These are phyloP conservation scores for Solanum gandarillasii DNA, from an alignment of 257 asterid genomes.

Conservation along the genomic window DNA sequence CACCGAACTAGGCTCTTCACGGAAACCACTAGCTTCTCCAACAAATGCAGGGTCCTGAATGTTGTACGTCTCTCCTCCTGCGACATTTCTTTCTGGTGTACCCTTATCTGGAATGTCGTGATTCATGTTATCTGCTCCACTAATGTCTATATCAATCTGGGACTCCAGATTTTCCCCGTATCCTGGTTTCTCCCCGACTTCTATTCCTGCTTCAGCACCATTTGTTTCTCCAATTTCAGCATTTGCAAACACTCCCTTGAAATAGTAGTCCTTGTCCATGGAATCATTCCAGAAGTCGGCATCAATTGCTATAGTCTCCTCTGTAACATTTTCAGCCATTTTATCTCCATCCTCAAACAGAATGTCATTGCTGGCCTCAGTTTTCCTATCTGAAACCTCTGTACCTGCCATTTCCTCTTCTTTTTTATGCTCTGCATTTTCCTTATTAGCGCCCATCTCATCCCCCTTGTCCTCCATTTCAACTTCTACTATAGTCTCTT, in stretches of 20 bases:
- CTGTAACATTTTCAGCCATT: not conserved
- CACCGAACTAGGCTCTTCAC: not conserved
- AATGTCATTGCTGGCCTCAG: slow-evolving; percentile 12
- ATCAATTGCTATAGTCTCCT: not conserved
- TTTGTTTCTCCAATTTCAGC: not conserved
- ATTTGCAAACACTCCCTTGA: not conserved
- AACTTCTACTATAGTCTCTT: not conserved
- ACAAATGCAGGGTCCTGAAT: not conserved
- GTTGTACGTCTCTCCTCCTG: not conserved
- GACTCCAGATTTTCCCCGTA: not conserved
- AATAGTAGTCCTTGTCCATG: not conserved
- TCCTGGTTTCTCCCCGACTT: not conserved
- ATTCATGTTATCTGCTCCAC: not conserved
- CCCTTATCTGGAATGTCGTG: not conserved
- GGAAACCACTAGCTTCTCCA: slow-evolving; percentile 2
- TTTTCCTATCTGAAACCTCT: slow-evolving; percentile 24
- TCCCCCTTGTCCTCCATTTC: slow-evolving; percentile 16
- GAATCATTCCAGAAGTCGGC: not conserved
- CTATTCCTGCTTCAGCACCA: not conserved
- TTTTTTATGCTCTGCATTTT: slow-evolving; percentile 15
- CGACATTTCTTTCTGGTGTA: not conserved
- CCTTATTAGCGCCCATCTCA: slow-evolving; percentile 20
- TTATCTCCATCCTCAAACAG: slow-evolving; percentile 3
- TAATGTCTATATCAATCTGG: not conserved
- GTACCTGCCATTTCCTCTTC: slow-evolving; percentile 3